These are phyloP conservation scores for Penicillium goetzii DNA, from an alignment of 495 filamentous ascomycete species.

Conservation along the genomic window DNA sequence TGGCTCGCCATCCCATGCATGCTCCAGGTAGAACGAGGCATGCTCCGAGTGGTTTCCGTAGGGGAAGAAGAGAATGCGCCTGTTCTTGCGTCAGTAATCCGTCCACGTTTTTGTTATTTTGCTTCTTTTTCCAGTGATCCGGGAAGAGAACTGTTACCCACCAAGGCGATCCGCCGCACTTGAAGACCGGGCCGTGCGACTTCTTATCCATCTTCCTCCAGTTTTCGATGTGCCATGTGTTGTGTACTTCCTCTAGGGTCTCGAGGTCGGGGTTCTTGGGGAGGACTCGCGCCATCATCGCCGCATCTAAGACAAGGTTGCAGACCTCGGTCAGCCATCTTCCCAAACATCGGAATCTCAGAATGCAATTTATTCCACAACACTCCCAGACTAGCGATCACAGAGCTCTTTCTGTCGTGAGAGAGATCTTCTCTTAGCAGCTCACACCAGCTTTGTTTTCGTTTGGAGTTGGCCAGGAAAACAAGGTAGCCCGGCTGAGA, in stretches of 20 bases:
- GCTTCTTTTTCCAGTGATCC: not conserved
- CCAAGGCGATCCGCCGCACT: conserved; percentile 89
- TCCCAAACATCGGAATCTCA: not conserved
- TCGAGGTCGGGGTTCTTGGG: conserved; percentile 76
- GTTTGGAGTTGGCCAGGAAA: not conserved
- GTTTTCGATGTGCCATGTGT: conserved; percentile 84
- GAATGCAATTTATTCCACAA: not conserved
- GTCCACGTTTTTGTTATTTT: not conserved
- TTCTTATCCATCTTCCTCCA: conserved; percentile 76
- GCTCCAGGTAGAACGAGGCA: conserved; percentile 94
- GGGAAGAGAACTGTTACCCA: conserved; percentile 43
- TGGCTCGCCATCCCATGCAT: conserved; percentile 73
- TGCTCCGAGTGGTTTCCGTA: conserved; percentile 91
- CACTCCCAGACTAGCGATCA: not conserved
- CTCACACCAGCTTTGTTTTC: conserved; percentile 1
- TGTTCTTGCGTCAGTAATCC: conserved; percentile 37
- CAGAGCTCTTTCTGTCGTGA: not conserved
- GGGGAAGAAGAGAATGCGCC: conserved; percentile 94
- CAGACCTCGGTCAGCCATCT: conserved; percentile 29
- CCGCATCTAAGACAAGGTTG: conserved; percentile 62
- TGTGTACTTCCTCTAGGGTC: conserved; percentile 63
- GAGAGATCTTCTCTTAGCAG: not conserved
- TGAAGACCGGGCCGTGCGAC: conserved; percentile 84
- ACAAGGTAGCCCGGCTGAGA: conserved; percentile 2
- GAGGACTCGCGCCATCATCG: conserved; percentile 80